phyloP scores from a whole-genome alignment of 2,329 filamentous ascomycete species.

The Phialocephala sp. region DNA sequence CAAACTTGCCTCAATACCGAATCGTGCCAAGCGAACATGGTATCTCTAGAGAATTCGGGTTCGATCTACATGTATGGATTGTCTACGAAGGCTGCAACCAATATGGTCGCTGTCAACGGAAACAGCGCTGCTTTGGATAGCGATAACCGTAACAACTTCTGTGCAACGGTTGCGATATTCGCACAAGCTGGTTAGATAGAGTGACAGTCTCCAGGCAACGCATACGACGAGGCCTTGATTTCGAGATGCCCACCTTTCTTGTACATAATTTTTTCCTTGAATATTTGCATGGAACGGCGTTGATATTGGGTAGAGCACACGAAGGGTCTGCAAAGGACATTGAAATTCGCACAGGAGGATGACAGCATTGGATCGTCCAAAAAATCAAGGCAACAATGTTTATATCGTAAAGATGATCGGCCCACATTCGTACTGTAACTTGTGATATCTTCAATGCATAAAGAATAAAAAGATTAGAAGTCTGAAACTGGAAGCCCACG shows the following conservation, averaged over 20 bases:
- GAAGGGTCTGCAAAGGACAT: neutral
- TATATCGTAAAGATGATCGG: neutral
- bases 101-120: conserved; percentile 73
- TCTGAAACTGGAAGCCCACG: neutral
- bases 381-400: conserved; percentile 7
- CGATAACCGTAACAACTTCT: conserved; percentile 71
- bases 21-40: conserved; percentile 79
- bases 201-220: neutral
- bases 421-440: neutral
- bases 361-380: neutral
- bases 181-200: conserved; percentile 16
- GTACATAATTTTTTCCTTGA: conserved; percentile 32
- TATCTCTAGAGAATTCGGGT: conserved; percentile 69
- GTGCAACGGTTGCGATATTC: conserved; percentile 64
- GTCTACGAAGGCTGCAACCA: conserved; percentile 75
- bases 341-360: neutral
- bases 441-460: no score
- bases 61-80: conserved; percentile 69
- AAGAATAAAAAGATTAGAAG: no score
- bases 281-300: conserved; percentile 11
- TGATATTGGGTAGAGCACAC: conserved; percentile 17
- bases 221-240: conserved; percentile 2
- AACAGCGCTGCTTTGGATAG: conserved; percentile 56
- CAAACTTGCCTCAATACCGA: conserved; percentile 71
- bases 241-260: conserved; percentile 33